Evolutionary conservation across 257 asterid species (phyloP), one percentile per base, ranked within the genome.

Genomic region (Jasminum sambac): DNA sequence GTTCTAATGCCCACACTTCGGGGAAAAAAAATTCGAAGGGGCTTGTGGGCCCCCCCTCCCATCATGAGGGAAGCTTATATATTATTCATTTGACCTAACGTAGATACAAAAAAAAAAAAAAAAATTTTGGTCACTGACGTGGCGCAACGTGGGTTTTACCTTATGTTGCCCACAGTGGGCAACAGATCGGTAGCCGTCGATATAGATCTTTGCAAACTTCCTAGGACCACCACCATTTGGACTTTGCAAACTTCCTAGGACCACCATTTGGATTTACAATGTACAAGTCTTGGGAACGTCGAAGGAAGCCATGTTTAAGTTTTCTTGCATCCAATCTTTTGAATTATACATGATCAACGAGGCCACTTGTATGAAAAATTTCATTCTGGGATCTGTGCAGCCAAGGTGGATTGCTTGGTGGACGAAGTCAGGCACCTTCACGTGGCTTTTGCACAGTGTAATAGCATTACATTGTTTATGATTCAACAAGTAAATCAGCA

Each of bases 151-250:
- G n/a, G n/a, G n/a, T n/a, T n/a, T n/a, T n/a, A n/a, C n/a, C n/a
- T n/a, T n/a, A n/a, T n/a, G n/a, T n/a, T n/a, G n/a, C n/a, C n/a
- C n/a, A n/a, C n/a, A n/a, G n/a, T n/a, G n/a, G n/a, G n/a, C n/a
- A n/a, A n/a, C n/a, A n/a, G n/a, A n/a, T n/a, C n/a, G n/a, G n/a
- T n/a, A n/a, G n/a, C n/a, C n/a, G n/a, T n/a, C n/a, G 40, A 11
- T 63, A 67, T 64, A 58, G 74, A 72, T 72, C 41, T 43, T 34
- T 67, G 64, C 60, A 16, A 62, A 68, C 12, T 41, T 8, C 26
- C 19, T 11, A 64, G 84, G 79, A n/a, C n/a, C n/a, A 73, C 81
- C 84, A 80, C 62, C 74, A 76, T 80, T 36, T 73, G 77, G 79
- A 76, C 76, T 76, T 77, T 67, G 64, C 60, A 16, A 62, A 68